phyloP scores from a whole-genome alignment of 2,329 filamentous ascomycete genomes.

The Cercospora sp. region DNA sequence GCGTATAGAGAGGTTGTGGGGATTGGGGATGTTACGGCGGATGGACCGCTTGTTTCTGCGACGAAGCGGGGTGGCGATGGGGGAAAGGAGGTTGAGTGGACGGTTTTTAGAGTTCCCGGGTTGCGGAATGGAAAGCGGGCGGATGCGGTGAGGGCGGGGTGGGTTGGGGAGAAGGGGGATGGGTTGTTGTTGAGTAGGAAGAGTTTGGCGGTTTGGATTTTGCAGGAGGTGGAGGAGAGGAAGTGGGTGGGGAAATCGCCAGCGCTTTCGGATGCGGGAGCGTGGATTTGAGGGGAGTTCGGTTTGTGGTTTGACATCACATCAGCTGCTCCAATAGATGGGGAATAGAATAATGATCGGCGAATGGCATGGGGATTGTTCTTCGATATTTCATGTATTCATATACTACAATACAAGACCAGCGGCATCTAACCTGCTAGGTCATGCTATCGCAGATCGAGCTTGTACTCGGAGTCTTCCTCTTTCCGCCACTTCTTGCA shows the following conservation, averaged over 20 bases:
- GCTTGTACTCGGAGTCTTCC: slow-evolving; percentile 20
- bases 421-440: not conserved
- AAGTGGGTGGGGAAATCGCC: slow-evolving; percentile 29
- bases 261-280: slow-evolving; percentile 24
- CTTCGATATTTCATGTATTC: not conserved
- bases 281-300: slow-evolving; percentile 20
- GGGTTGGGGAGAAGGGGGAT: slow-evolving; percentile 20
- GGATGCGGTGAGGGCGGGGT: slow-evolving; percentile 22
- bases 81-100: slow-evolving; percentile 23
- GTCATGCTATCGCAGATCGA: slow-evolving; percentile 19
- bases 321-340: not conserved
- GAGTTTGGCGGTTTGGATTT: slow-evolving; percentile 29
- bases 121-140: slow-evolving; percentile 22
- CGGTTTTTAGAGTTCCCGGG: slow-evolving; percentile 26
- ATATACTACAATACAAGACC: not conserved
- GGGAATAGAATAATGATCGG: not conserved
- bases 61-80: not conserved
- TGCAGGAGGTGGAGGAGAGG: slow-evolving; percentile 28
- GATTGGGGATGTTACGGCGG: slow-evolving; percentile 20
- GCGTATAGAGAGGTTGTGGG: slow-evolving; percentile 26
- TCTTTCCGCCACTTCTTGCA: slow-evolving; percentile 30
- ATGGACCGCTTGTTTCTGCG: not conserved
- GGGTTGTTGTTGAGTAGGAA: slow-evolving; percentile 25
- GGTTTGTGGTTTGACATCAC: not conserved
- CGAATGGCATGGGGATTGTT: not conserved